A percentile compares a stretch with the other conserved stretches of the same genome.
phyloP scores from a whole-genome alignment of 768 basidiomycete species.

The Dictyophora rubrovolvata region DNA sequence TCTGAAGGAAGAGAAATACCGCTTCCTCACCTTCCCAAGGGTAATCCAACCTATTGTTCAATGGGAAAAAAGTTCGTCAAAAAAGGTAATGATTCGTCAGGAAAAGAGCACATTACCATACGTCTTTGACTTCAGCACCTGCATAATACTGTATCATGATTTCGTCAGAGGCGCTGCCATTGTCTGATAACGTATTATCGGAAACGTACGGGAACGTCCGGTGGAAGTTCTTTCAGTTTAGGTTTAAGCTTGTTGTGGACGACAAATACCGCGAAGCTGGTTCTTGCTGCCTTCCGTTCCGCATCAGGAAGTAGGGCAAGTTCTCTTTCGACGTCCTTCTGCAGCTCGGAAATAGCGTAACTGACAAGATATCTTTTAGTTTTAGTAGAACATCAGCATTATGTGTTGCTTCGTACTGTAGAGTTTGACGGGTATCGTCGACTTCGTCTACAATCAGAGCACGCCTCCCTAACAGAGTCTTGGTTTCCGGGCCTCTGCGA shows the following conservation, averaged over 20 bases:
- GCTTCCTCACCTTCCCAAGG: constrained; percentile 74
- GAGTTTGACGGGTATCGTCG: constrained; percentile 81
- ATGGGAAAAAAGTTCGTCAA: constrained; percentile 1
- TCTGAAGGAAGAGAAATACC: neutral
- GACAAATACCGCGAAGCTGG: constrained; percentile 87
- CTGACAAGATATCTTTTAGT: constrained; percentile 31
- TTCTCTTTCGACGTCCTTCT: constrained; percentile 77
- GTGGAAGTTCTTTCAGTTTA: constrained; percentile 69
- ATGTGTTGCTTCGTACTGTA: constrained; percentile 51
- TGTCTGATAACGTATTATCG: neutral
- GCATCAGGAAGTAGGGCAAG: constrained; percentile 53
- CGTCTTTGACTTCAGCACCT: constrained; percentile 62
- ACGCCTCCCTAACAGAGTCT: constrained; percentile 65
- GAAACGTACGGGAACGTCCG: constrained; percentile 46
- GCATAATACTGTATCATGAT: constrained; percentile 53
- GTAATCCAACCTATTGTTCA: constrained; percentile 60
- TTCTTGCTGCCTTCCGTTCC: constrained; percentile 63
- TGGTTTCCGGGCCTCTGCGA: constrained; percentile 52
- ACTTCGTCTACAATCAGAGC: constrained; percentile 85
- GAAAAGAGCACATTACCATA: constrained; percentile 44
- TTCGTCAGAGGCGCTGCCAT: neutral
- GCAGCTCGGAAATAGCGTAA: constrained; percentile 83
- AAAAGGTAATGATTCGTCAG: neutral
- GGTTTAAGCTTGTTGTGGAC: constrained; percentile 89
- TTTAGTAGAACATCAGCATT: constrained; percentile 1